phyloP scores from a whole-genome alignment of 2,329 filamentous ascomycete genomes.

The Diplodia mutila region DNA sequence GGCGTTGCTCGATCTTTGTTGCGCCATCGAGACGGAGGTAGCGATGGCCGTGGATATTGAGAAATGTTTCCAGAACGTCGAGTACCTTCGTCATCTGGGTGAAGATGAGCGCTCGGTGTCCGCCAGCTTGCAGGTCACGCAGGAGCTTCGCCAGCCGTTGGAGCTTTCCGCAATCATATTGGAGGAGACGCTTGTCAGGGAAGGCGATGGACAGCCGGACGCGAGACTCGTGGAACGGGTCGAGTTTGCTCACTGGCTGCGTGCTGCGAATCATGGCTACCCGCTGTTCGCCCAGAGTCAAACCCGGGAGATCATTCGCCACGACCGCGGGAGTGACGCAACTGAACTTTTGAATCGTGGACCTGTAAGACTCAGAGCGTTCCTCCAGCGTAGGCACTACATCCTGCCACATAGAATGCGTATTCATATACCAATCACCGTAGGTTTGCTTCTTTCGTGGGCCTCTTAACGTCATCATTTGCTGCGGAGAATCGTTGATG shows the following conservation, averaged over 20 bases:
- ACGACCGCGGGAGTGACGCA: conserved; percentile 91
- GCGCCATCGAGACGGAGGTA: conserved; percentile 96
- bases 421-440: conserved; percentile 74
- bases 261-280: conserved; percentile 61
- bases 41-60: conserved; percentile 96
- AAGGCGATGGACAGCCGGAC: conserved; percentile 95
- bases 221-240: conserved; percentile 92
- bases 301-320: conserved; percentile 72
- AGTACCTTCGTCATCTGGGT: conserved; percentile 99
- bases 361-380: conserved; percentile 72
- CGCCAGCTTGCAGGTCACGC: conserved; percentile 82
- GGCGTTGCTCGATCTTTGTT: conserved; percentile 92
- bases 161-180: conserved; percentile 97
- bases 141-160: conserved; percentile 86
- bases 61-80: conserved; percentile 94
- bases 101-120: conserved; percentile 94
- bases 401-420: conserved; percentile 64
- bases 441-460: conserved; percentile 23
- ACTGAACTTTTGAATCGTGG: conserved; percentile 81
- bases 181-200: conserved; percentile 91
- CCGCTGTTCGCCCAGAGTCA: conserved; percentile 64
- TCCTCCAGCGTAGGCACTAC: conserved; percentile 77
- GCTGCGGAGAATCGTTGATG: conserved; percentile 50
- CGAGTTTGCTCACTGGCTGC: conserved; percentile 47
- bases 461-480: conserved; percentile 5